Percentiles rank a stretch among this genome's conserved stretches.
Conservation (phyloP, 1,139 yeast genomes). For the Suhomyces bolitotheri region DNA sequence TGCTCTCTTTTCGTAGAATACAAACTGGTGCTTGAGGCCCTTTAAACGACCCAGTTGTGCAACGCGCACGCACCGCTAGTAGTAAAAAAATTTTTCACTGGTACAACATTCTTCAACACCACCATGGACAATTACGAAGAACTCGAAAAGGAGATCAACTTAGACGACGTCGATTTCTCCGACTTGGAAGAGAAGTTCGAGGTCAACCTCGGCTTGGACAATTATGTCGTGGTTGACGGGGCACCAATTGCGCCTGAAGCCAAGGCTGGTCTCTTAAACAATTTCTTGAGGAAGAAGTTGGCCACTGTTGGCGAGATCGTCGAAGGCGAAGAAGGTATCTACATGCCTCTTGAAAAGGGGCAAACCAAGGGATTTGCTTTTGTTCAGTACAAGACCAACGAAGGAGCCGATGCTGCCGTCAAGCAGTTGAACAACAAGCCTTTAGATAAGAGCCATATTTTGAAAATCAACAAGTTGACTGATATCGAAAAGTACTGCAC, state of each 20-base stretch:
- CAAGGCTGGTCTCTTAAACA: slow-evolving; percentile 79
- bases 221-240: slow-evolving; percentile 87
- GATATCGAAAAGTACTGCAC: slow-evolving; percentile 84
- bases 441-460: slow-evolving; percentile 89
- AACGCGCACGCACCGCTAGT: slow-evolving; percentile 5
- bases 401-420: slow-evolving; percentile 77
- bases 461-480: slow-evolving; percentile 76
- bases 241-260: slow-evolving; percentile 93
- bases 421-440: slow-evolving; percentile 83
- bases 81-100: slow-evolving; percentile 14
- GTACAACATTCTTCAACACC: slow-evolving; percentile 2
- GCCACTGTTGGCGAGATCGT: slow-evolving; percentile 67
- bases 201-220: slow-evolving; percentile 64
- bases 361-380: slow-evolving; percentile 86
- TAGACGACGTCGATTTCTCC: slow-evolving; percentile 75
- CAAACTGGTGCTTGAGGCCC: too few relatives aligned
- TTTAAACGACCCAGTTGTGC: too few relatives aligned
- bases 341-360: slow-evolving; percentile 80
- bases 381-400: slow-evolving; percentile 72
- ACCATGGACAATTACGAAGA: slow-evolving; percentile 26
- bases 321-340: slow-evolving; percentile 66
- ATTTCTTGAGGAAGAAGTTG: slow-evolving; percentile 82
- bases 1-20: too few relatives aligned
- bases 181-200: slow-evolving; percentile 81
- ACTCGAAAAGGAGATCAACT: slow-evolving; percentile 45